These are phyloP conservation scores for Colletotrichum falcatum DNA, from an alignment of 2,329 filamentous ascomycete species.

Conservation along the genomic window DNA sequence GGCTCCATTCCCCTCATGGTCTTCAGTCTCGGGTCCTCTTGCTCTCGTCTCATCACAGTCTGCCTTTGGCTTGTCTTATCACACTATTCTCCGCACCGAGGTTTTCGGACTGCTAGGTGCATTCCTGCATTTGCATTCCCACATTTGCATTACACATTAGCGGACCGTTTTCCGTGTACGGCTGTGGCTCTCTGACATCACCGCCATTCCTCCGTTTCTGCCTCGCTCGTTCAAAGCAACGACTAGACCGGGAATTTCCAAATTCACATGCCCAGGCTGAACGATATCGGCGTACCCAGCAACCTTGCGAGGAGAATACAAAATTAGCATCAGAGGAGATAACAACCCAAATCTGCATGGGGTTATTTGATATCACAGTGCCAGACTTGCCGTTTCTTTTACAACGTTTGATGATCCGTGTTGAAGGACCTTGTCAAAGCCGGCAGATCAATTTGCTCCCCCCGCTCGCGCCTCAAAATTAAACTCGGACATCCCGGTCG, in stretches of 20 bases:
- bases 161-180: slow-evolving; percentile 21
- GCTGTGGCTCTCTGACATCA: slow-evolving; percentile 22
- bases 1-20: background rate
- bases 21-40: slow-evolving; percentile 5
- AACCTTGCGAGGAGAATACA: background rate
- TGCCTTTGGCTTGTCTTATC: slow-evolving; percentile 15
- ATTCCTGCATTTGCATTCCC: slow-evolving; percentile 30
- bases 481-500: slow-evolving; percentile 25
- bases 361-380: background rate
- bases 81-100: background rate
- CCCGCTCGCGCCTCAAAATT: background rate
- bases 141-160: slow-evolving; percentile 21
- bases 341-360: background rate
- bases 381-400: background rate
- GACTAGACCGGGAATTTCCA: background rate
- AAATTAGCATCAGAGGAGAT: background rate
- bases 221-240: too few species aligned
- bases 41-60: slow-evolving; percentile 18
- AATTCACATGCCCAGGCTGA: background rate
- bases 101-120: slow-evolving; percentile 2
- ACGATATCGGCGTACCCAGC: background rate
- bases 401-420: background rate
- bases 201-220: background rate
- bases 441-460: background rate
- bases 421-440: background rate